Base-by-base conservation (phyloP, 371 early-diverging fungal genomes). In the Lichtheimia hyalospora region DNA sequence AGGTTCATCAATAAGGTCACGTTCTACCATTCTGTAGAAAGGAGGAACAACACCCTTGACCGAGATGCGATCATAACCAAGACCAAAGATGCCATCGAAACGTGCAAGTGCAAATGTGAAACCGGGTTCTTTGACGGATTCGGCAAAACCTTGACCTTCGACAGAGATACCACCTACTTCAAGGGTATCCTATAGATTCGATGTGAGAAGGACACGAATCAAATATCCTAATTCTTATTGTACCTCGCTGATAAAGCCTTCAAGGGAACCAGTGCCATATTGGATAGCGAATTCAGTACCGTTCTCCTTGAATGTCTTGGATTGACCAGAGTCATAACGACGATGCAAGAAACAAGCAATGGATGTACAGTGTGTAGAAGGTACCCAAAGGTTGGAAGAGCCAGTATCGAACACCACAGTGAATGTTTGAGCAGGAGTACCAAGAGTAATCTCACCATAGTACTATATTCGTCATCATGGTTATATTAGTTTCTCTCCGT, bases 381-480 rank as follows among this genome's bases (percentile, higher is more conserved):
- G 98, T 27, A 98, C 96, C 98, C 97, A 96, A 42, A 96, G 85
- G 70, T 96, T 96, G 51, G 92, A 89, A 23, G 95, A 94, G 13
- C 96, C 97, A 21, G 97, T 96, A 77, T 97, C 97, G 61, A 96
- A 92, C 24, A 98, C 91, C 25, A 96, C 96, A 15, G 86, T 86
- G 82, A 98, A 98, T 3, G 75, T 81, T 76, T 98, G 97, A 43
- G 89, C 81, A 42, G 97, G 97, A 5, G 92, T 89, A 52, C 96
- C 96, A 48, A 94, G 44, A 5, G 63, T 75, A 66, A 94, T 86
- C 41, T 92, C 92, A 6, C 94, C 95, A 67, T 84, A 95, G 82
- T 94, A 94, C 81, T 84, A 68, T 6, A 34, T 34, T 34, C 34
- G 34, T 34, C 34, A 34, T 34, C 34, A 34, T 34, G 2, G 5